Evolutionary conservation across 495 filamentous ascomycete species (phyloP), one percentile per base, ranked within the genome.

Genomic region (Podospora anserina): DNA sequence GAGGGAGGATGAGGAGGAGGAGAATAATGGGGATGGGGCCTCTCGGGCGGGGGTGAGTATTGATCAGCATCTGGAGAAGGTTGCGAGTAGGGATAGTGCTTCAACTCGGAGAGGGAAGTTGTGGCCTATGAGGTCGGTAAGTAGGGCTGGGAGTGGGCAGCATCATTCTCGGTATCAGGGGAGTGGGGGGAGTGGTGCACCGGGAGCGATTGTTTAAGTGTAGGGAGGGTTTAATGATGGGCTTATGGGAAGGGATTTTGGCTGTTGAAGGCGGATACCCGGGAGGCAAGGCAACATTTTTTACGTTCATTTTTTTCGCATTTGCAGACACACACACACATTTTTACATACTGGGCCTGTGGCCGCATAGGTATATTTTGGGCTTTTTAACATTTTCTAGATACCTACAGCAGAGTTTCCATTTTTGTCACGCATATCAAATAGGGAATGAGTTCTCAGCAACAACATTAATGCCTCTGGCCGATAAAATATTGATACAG

Each of bases 1-100:
- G 26, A 67, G 65, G 39, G 74, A 76, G 63, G 64, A 70, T n/a
- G 69, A 68, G 19, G 68, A 66, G 9, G 69, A 63, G 4, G 0
- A 49, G 59, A 55, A 19, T 57, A 28, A 32, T 0, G 56, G 7
- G 16, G 18, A 19, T 20, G 55, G 9, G 7, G 18, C 54, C 5
- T 5, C 54, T 23, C 9, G 23, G 28, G n/a, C 28, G 27, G n/a
- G 19, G 27, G 23, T 63, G 23, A 61, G 67, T 20, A 2, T 32
- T 66, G 65, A 72, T 7, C 64, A 63, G 9, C 34, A 61, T 54
- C n/a, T 68, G 59, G 68, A 73, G n/a, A 73, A 66, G 58, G 6
- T 39, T 7, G 19, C 73, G 72, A 69, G 57, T 18, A 49, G 15
- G 55, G 74, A 70, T 18, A 75, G 69, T 59, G 32, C 16, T 2